Evolutionary conservation across 2,329 filamentous ascomycete genomes (phyloP).

Genomic region (Diaporthe nobilis): DNA sequence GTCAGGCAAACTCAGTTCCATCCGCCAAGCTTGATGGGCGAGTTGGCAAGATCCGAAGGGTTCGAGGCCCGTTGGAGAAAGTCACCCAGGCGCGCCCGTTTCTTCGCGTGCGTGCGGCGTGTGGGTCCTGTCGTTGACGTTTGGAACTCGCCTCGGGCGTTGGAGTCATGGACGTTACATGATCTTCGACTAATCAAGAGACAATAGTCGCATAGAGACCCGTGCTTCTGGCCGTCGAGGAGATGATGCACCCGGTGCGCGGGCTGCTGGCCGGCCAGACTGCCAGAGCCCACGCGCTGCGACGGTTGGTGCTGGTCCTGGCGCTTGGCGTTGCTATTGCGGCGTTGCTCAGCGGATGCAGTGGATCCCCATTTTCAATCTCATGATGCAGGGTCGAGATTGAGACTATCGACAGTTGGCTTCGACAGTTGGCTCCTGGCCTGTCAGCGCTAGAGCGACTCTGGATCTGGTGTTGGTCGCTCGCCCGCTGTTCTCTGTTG

Average conservation of each 20-base stretch:
- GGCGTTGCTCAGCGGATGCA: conserved; percentile 25
- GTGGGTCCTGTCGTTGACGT: background rate
- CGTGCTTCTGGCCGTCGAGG: background rate
- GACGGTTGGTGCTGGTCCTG: conserved; percentile 19
- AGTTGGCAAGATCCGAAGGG: conserved; percentile 5
- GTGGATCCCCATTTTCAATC: conserved; percentile 25
- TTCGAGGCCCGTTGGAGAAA: background rate
- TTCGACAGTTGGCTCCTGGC: conserved; percentile 37
- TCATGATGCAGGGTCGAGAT: conserved; percentile 30
- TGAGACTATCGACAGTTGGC: conserved; percentile 40
- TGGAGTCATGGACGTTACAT: conserved; percentile 16
- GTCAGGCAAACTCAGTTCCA: background rate
- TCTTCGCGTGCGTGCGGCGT: conserved; percentile 6
- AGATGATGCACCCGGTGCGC: conserved; percentile 1
- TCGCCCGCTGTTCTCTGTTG: conserved; percentile 14
- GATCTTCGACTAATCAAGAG: conserved; percentile 13
- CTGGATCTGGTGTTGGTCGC: conserved; percentile 17
- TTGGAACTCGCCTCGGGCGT: background rate
- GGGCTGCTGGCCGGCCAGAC: conserved; percentile 3
- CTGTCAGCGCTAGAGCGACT: conserved; percentile 38
- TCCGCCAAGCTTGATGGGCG: background rate
- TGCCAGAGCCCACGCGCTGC: conserved; percentile 5
- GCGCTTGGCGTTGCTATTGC: conserved; percentile 26
- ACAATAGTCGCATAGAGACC: background rate
- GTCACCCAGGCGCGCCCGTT: background rate